phyloP scores from a whole-genome alignment of 2,329 filamentous ascomycete species.

The Madurella fahalii region DNA sequence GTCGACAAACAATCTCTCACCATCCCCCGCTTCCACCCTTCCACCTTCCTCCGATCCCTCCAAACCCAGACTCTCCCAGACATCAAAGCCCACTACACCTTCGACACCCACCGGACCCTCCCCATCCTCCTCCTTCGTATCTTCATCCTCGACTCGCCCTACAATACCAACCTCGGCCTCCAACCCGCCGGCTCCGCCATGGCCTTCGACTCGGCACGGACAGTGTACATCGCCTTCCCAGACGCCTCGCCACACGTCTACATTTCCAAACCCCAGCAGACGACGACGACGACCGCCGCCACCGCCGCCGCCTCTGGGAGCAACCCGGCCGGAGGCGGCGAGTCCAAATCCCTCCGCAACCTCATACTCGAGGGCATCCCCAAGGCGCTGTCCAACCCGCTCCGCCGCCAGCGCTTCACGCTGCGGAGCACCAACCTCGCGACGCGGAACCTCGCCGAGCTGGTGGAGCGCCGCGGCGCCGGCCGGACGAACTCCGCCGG shows the following conservation, averaged over 20 bases:
- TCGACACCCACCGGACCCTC: constrained; percentile 66
- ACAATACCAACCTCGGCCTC: constrained; percentile 57
- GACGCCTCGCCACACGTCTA: constrained; percentile 75
- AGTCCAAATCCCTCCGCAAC: constrained; percentile 61
- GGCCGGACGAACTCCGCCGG: constrained; percentile 67
- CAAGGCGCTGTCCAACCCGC: constrained; percentile 72
- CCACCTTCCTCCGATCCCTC: constrained; percentile 73
- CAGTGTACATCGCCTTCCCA: constrained; percentile 78
- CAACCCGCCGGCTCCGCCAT: constrained; percentile 28
- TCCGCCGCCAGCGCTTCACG: constrained; percentile 65
- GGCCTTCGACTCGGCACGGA: constrained; percentile 61
- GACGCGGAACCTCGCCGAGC: constrained; percentile 65
- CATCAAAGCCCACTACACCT: constrained; percentile 78
- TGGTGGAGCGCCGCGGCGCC: constrained; percentile 65
- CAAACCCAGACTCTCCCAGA: constrained; percentile 71
- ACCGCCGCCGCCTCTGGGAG: constrained; percentile 27
- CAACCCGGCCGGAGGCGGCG: constrained; percentile 30
- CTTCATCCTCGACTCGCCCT: constrained; percentile 76
- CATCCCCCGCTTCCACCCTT: constrained; percentile 72
- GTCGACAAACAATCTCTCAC: constrained; percentile 44
- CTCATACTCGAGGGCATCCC: constrained; percentile 76
- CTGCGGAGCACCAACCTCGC: constrained; percentile 64
- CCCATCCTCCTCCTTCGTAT: constrained; percentile 72
- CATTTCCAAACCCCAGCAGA: constrained; percentile 48
- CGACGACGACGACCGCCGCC: constrained; percentile 28